Evolutionary conservation across 2,329 filamentous ascomycete genomes (phyloP), one percentile per base, ranked within the genome.

Genomic region (Colletotrichum cuscutae): DNA sequence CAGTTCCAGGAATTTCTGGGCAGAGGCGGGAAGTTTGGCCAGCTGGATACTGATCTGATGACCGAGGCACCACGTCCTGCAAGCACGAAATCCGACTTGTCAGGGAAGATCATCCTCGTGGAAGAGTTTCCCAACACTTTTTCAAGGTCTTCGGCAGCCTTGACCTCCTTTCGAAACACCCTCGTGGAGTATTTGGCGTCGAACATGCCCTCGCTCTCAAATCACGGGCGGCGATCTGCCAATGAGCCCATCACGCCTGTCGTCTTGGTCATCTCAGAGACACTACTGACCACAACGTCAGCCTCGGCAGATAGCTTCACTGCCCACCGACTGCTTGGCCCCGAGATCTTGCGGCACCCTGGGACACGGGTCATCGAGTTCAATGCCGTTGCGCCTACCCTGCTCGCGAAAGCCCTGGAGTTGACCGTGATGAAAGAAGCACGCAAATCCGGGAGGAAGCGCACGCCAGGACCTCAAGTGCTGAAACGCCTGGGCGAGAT

Each of bases 1-100:
- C 94, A 97, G 76, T 99, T 99, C 78, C 94, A 97, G 76, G 96
- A 98, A 74, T 99, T 98, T 77, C 86, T 99, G 72, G 92, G 91
- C 12, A 90, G 95, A 68, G 92, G 94, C 66, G 93, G 94, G 69
- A 93, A 92, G 75, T 98, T 97, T 81, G 90, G 92, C 19, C 92
- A 92, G 66, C 86, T 98, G 57, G 88, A 93, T 71, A 81, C 54
- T 26, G 79, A 79, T 79, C 76, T 77, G 76, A 65, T 30, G 72
- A 76, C 32, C 74, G 68, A 67, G 13, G 52, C 53, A 2, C 58
- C 57, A 0, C 68, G 57, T 24, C 12, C 62, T 0, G 42, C 79
- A 54, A 71, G 57, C 24, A 71, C 77, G 60, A 75, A 75, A 30
- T 3, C 73, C n/a, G 52, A 46, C 19, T 76, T 75, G 60, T 75